Percentiles rank a stretch among this genome's conserved stretches.
phyloP scores from a whole-genome alignment of 2,329 filamentous ascomycete genomes.

The Xylaria sp. region DNA sequence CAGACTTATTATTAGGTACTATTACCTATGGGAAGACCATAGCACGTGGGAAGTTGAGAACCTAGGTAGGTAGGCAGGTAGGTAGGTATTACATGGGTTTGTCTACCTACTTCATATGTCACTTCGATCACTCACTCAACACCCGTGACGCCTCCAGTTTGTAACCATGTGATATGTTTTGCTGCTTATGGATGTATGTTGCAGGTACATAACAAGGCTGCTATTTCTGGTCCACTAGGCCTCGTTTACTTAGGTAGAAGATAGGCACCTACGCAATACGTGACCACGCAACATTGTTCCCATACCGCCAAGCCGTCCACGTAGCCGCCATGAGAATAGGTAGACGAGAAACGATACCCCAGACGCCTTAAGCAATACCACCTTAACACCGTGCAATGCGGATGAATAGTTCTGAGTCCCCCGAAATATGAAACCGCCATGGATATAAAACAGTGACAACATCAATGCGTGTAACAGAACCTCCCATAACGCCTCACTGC shows the following conservation, averaged over 20 bases:
- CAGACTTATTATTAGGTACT: no score
- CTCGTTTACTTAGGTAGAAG: no score
- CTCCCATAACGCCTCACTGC: slow-evolving; percentile 10
- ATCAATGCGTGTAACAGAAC: neutral
- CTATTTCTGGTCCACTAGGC: no score
- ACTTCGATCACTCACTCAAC: no score
- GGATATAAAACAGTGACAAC: neutral
- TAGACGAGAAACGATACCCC: slow-evolving; percentile 1
- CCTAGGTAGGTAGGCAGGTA: neutral
- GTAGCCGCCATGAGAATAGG: slow-evolving; percentile 2
- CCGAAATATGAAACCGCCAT: slow-evolving; percentile 3
- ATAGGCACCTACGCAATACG: no score
- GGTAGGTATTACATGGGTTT: neutral
- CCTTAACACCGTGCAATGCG: slow-evolving; percentile 17
- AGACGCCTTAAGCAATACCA: neutral
- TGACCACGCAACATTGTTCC: no score
- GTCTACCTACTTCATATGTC: neutral
- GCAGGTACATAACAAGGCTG: no score
- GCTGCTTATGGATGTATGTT: no score
- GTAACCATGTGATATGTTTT: no score
- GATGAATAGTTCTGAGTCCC: slow-evolving; percentile 7
- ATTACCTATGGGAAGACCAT: no score
- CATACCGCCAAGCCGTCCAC: neutral
- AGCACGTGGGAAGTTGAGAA: neutral
- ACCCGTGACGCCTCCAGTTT: no score